Conservation (phyloP, 345 rosid genomes). For the Hypericum perforatum region DNA sequence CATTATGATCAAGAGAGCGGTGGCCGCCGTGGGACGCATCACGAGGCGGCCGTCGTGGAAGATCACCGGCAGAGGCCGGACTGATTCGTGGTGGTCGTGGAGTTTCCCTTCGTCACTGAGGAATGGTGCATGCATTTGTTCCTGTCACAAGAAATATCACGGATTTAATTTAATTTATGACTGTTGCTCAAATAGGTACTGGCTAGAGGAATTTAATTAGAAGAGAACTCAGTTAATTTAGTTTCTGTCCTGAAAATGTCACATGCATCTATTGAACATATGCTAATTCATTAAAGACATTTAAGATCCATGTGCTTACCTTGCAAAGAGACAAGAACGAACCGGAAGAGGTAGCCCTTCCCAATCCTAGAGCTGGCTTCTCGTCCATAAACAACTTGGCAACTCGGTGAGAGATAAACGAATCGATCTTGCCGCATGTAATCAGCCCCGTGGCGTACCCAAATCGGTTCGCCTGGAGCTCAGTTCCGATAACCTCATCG, state of each 20-base stretch:
- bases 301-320: conserved; percentile 26
- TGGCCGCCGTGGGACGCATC: conserved; percentile 64
- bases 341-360: conserved; percentile 21
- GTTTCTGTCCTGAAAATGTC: too few species aligned
- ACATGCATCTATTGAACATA: too few species aligned
- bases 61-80: conserved; percentile 65
- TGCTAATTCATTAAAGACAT: too few species aligned
- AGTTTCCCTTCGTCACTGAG: conserved; percentile 9
- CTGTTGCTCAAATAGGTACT: not conserved
- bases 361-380: conserved; percentile 45
- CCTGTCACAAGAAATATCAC: conserved; percentile 26
- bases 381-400: conserved; percentile 38
- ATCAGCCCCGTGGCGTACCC: conserved; percentile 63
- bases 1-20: conserved; percentile 54
- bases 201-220: too few species aligned
- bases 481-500: conserved; percentile 66
- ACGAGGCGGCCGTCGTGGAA: conserved; percentile 92
- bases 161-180: not conserved
- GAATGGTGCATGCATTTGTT: conserved; percentile 47
- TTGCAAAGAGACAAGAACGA: conserved; percentile 51
- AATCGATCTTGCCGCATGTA: conserved; percentile 12
- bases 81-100: conserved; percentile 15
- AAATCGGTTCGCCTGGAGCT: conserved; percentile 48
- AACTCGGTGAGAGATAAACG: conserved; percentile 21
- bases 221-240: too few species aligned